Conservation (phyloP, 2,329 filamentous ascomycete genomes). For the Xylariales sp. region DNA sequence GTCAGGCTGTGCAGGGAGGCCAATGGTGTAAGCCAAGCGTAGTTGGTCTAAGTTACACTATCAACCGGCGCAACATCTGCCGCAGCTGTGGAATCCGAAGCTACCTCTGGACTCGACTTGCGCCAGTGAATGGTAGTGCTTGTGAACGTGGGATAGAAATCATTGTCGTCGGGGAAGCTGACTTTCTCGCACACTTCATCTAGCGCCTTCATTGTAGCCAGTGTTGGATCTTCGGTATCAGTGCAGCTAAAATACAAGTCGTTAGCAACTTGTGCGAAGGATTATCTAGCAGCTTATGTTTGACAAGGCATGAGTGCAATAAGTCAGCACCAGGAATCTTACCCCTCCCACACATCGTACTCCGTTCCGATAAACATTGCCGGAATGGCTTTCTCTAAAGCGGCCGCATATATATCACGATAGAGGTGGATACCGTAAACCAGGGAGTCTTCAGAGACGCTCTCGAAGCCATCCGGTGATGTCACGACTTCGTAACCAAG, state of each 20-base stretch:
- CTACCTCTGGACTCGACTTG: neutral
- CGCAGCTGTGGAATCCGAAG: neutral
- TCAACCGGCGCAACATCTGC: too few species aligned
- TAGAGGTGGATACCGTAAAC: conserved; percentile 62
- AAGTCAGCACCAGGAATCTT: neutral
- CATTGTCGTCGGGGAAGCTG: conserved; percentile 32
- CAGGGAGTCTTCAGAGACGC: conserved; percentile 44
- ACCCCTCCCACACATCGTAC: conserved; percentile 48
- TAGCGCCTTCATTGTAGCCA: conserved; percentile 27
- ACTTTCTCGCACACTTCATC: conserved; percentile 24
- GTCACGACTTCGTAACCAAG: conserved; percentile 50
- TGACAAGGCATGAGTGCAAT: neutral
- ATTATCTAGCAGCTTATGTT: too few species aligned
- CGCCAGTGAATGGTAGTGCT: conserved; percentile 37
- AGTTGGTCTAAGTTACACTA: too few species aligned
- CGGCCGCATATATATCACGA: conserved; percentile 44
- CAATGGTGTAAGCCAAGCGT: too few species aligned
- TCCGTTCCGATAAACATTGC: conserved; percentile 55
- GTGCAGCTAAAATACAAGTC: neutral
- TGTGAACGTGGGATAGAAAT: conserved; percentile 30
- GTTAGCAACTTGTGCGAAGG: too few species aligned
- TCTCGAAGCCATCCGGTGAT: conserved; percentile 47
- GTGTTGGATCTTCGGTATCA: conserved; percentile 14
- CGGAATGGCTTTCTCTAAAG: conserved; percentile 42
- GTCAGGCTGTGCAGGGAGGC: too few species aligned